Evolutionary conservation across 306 rosid genomes (phyloP).

Genomic region (Castanopsis chinensis): DNA sequence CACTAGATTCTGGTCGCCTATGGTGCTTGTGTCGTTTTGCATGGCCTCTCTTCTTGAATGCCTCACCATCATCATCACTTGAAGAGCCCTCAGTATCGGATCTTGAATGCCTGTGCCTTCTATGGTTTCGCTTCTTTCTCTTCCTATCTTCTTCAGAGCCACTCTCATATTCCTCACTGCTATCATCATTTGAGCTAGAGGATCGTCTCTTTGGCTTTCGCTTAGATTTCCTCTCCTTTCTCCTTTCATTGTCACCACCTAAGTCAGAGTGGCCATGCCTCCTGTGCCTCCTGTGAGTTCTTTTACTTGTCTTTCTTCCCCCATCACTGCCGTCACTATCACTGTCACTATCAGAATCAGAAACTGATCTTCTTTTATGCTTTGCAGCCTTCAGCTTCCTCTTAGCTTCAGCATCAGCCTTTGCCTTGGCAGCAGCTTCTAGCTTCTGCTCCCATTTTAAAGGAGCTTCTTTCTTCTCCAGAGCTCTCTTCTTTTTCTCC

Average conservation of each 20-base stretch:
- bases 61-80: constrained; percentile 37
- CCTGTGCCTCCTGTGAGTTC: constrained; percentile 65
- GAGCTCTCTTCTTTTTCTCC: constrained; percentile 80
- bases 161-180: constrained; percentile 46
- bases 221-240: constrained; percentile 58
- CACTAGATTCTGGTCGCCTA: constrained; percentile 29
- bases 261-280: constrained; percentile 54
- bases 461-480: constrained; percentile 97
- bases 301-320: constrained; percentile 49
- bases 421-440: constrained; percentile 79
- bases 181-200: constrained; percentile 45
- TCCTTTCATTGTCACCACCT: constrained; percentile 55
- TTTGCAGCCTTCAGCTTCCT: constrained; percentile 63
- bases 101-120: constrained; percentile 42
- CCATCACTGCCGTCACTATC: constrained; percentile 49
- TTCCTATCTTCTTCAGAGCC: constrained; percentile 56
- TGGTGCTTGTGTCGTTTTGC: constrained; percentile 49
- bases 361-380: constrained; percentile 56
- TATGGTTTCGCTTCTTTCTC: constrained; percentile 57
- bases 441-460: constrained; percentile 94
- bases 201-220: constrained; percentile 47
- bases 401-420: constrained; percentile 73
- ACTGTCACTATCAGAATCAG: constrained; percentile 41
- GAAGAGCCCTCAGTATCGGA: constrained; percentile 49
- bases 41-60: constrained; percentile 33